phyloP scores from a whole-genome alignment of 2,329 filamentous ascomycete genomes.

The Pseudocercospora fijiensis region DNA sequence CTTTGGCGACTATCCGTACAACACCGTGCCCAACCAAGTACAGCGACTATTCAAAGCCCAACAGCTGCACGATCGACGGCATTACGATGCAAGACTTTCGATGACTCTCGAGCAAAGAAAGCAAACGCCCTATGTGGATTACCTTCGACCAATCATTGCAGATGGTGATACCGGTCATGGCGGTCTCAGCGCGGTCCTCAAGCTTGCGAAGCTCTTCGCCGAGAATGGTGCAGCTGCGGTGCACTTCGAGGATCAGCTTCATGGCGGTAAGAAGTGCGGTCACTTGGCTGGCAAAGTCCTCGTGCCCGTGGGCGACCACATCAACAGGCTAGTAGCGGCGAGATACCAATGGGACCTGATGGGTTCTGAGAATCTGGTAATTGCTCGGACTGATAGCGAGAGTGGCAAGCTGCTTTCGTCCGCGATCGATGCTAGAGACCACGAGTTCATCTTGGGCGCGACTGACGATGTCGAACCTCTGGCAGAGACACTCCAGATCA shows the following conservation, averaged over 20 bases:
- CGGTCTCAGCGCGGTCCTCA: constrained; percentile 86
- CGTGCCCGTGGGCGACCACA: constrained; percentile 90
- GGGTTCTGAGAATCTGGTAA: constrained; percentile 91
- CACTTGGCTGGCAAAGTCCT: constrained; percentile 95
- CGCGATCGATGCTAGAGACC: constrained; percentile 88
- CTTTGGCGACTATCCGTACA: constrained; percentile 98
- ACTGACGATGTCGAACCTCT: constrained; percentile 76
- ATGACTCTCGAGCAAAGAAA: constrained; percentile 71
- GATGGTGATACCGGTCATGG: constrained; percentile 96
- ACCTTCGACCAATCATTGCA: constrained; percentile 89
- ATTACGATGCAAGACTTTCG: constrained; percentile 82
- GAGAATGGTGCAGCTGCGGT: constrained; percentile 95
- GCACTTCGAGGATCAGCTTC: constrained; percentile 96
- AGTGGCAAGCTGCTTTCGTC: constrained; percentile 87
- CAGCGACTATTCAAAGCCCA: constrained; percentile 95
- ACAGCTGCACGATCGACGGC: constrained; percentile 92
- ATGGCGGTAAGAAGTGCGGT: constrained; percentile 97
- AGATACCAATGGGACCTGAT: constrained; percentile 98
- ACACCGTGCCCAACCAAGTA: constrained; percentile 97
- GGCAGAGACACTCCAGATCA: constrained; percentile 82
- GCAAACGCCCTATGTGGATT: constrained; percentile 81
- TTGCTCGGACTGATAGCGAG: constrained; percentile 93
- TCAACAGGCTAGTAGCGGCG: constrained; percentile 87
- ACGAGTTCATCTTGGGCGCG: constrained; percentile 93
- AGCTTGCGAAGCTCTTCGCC: constrained; percentile 94